phyloP scores from a whole-genome alignment of 1,139 yeast genomes.

The Spathaspora sp. region DNA sequence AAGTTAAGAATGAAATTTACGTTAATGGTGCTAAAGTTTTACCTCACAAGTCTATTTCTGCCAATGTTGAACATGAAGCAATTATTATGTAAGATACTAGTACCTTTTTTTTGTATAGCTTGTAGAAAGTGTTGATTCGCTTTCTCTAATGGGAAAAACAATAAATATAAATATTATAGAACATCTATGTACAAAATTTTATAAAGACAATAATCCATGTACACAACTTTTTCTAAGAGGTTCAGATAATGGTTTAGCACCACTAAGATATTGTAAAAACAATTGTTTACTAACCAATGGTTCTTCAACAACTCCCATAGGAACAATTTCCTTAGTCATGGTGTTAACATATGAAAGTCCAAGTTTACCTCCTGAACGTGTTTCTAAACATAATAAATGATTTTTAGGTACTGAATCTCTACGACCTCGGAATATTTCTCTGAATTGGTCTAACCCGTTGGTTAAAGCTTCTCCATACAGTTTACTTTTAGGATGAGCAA shows the following conservation, averaged over 20 bases:
- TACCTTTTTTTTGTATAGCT: constrained; percentile 6
- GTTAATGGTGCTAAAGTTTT: constrained; percentile 98
- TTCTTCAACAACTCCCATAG: constrained; percentile 48
- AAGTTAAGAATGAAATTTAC: constrained; percentile 96
- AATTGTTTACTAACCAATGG: constrained; percentile 54
- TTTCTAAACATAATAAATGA: constrained; percentile 53
- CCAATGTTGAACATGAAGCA: constrained; percentile 95
- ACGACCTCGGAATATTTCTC: constrained; percentile 45
- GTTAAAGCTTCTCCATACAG: constrained; percentile 35
- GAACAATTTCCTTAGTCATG: constrained; percentile 26
- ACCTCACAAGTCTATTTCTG: constrained; percentile 96
- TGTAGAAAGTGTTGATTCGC: constrained; percentile 4
- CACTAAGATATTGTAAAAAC: constrained; percentile 61
- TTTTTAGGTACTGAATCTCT: constrained; percentile 68
- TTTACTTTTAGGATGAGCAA: constrained; percentile 53
- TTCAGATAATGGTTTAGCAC: constrained; percentile 57
- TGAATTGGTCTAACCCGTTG: constrained; percentile 56
- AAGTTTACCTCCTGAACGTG: constrained; percentile 46
- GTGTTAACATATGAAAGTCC: constrained; percentile 42
- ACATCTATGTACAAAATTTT: neutral
- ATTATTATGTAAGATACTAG: constrained; percentile 86
- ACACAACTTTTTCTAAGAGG: constrained; percentile 36
- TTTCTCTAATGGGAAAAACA: constrained; percentile 2
- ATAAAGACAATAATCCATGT: constrained; percentile 10
- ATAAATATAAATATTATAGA: neutral